Evolutionary conservation across 306 rosid genomes (phyloP), one percentile per base, ranked within the genome.

Genomic region (Quercus wislizeni): DNA sequence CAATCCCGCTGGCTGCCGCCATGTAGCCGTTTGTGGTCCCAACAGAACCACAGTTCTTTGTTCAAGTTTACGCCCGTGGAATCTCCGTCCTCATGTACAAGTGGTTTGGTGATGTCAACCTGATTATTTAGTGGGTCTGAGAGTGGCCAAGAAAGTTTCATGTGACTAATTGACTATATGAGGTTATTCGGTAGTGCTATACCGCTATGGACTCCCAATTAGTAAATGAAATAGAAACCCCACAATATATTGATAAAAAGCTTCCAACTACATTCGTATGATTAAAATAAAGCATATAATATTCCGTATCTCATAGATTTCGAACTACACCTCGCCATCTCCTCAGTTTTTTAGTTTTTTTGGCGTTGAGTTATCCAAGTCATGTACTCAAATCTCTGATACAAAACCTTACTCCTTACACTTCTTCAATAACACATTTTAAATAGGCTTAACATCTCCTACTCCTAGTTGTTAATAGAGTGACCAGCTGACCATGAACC

Each of bases 301-400:
- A 58, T 65, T 49, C 76, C 10, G 21, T 51, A 67, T 78, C 23
- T 41, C 69, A 56, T 78, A 81, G 86, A 92, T 90, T 88, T 83
- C 92, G 33, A 86, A 79, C 41, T 46, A 84, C 78, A 85, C 86
- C 80, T 81, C 84, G 64, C 72, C 75, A 15, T 46, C 76, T 68
- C 5, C 84, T 74, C 59, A 46, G 52, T 46, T 46, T 46, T 43
- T 46, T 46, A 46, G 52, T 46, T 46, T 46, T 46, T 46, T 10
- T 2, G 41, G 41, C 41, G 41, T 35, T 46, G 43, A 38, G 43
- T 38, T 38, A 38, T 38, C 43, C 43, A 6, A 38, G 43, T 38
- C 43, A 38, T 38, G 2, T 0, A 38, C 43, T 38, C 9, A 38
- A 38, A 38, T 6, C 43, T 38, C 43, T 38, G 43, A 38, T 38